Evolutionary conservation across 768 basidiomycete species (phyloP).

Genomic region (Lentinula sp.): DNA sequence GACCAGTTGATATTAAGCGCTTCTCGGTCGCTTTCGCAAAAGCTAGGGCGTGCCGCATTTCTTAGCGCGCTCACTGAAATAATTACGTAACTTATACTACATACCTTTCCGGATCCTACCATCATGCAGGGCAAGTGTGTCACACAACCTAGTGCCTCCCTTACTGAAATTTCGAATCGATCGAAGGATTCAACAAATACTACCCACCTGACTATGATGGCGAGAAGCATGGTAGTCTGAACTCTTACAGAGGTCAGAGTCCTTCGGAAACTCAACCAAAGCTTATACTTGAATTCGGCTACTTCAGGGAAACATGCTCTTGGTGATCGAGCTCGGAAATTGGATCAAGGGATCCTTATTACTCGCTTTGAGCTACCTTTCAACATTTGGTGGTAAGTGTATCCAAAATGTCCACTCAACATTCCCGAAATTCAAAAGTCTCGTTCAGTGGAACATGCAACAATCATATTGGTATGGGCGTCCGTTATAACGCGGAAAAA

Average conservation of each 20-base stretch:
- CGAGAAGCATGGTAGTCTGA: constrained; percentile 53
- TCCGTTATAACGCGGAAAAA: constrained; percentile 99
- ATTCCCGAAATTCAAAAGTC: not conserved
- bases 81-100: not conserved
- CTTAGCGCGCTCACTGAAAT: not conserved
- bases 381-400: constrained; percentile 89
- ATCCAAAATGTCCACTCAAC: not conserved
- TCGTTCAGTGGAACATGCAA: constrained; percentile 79
- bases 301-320: constrained; percentile 84
- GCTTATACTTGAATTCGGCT: constrained; percentile 5
- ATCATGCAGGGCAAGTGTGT: constrained; percentile 8
- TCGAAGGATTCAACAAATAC: constrained; percentile 69
- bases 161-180: not conserved
- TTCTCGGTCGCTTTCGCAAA: too few relatives aligned
- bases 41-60: too few relatives aligned
- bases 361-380: constrained; percentile 94
- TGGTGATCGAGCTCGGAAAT: constrained; percentile 88
- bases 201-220: constrained; percentile 75
- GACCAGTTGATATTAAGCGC: too few relatives aligned
- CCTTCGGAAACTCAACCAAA: not conserved
- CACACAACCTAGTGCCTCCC: not conserved
- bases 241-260: constrained; percentile 47
- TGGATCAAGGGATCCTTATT: constrained; percentile 95
- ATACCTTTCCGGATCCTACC: not conserved
- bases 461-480: constrained; percentile 97